phyloP scores from a whole-genome alignment of 768 basidiomycete species.

The Piloderma croceum region DNA sequence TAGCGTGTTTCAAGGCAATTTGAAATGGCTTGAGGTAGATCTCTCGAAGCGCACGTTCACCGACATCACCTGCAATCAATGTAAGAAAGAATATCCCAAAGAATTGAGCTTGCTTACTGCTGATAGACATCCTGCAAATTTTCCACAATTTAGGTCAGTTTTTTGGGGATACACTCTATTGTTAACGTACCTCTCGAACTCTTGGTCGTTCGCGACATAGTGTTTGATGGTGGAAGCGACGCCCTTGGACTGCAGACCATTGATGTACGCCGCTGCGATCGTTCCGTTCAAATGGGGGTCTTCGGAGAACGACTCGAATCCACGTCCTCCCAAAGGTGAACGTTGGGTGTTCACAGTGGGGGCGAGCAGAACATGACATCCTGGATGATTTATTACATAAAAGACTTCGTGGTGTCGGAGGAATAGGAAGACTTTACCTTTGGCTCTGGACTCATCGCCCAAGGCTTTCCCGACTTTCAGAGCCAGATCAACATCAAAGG shows the following conservation, averaged over 20 bases:
- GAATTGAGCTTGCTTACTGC: conserved; percentile 27
- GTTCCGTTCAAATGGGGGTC: conserved; percentile 53
- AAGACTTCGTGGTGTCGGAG: conserved; percentile 2
- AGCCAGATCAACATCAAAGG: conserved; percentile 49
- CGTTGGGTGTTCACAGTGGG: conserved; percentile 64
- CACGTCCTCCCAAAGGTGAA: conserved; percentile 49
- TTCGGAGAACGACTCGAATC: conserved; percentile 62
- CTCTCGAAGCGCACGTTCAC: conserved; percentile 57
- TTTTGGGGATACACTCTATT: conserved; percentile 10
- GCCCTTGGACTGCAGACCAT: conserved; percentile 54
- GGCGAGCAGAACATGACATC: conserved; percentile 46
- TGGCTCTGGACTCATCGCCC: conserved; percentile 47
- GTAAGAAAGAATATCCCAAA: not conserved
- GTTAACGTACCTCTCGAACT: conserved; percentile 40
- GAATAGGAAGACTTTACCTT: conserved; percentile 26
- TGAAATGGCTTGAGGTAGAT: conserved; percentile 62
- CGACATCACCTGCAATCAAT: conserved; percentile 35
- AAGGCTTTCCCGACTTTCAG: conserved; percentile 43
- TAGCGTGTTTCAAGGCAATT: conserved; percentile 48
- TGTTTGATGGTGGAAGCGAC: conserved; percentile 63
- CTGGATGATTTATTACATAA: conserved; percentile 19
- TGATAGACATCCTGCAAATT: conserved; percentile 34
- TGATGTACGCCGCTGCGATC: conserved; percentile 56
- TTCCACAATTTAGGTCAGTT: not conserved
- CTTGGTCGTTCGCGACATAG: conserved; percentile 59